Evolutionary conservation across 306 rosid genomes (phyloP).

Genomic region (Mucuna pruriens): DNA sequence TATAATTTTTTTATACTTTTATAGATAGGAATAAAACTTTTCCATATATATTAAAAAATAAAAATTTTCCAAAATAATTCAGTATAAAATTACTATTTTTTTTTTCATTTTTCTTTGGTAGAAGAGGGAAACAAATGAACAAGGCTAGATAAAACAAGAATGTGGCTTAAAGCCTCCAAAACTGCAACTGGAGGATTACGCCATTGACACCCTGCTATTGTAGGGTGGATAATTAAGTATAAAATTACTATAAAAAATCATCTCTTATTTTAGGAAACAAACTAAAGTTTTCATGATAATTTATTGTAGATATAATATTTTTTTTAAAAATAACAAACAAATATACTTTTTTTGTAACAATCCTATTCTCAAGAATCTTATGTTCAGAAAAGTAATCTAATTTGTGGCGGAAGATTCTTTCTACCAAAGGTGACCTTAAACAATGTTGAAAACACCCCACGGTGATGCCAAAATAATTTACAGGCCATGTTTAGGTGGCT

Average conservation of each 20-base stretch:
- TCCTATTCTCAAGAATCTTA: not conserved
- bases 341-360: not conserved
- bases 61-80: not conserved
- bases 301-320: not conserved
- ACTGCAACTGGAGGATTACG: no score
- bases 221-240: no score
- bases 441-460: not conserved
- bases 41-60: no score
- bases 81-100: not conserved
- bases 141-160: no score
- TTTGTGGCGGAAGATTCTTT: not conserved
- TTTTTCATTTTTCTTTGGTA: no score
- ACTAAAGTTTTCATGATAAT: not conserved
- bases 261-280: no score
- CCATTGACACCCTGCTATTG: no score
- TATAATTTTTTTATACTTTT: not conserved
- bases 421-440: not conserved
- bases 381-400: not conserved
- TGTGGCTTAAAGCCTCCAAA: no score
- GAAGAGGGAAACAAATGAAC: no score
- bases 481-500: not conserved
- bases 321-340: not conserved
- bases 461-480: not conserved
- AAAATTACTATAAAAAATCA: no score
- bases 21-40: no score